A percentile compares a stretch with the other conserved stretches of the same genome.
Evolutionary conservation across 495 filamentous ascomycete genomes (phyloP).

Genomic region (Oleoguttula mirabilis): DNA sequence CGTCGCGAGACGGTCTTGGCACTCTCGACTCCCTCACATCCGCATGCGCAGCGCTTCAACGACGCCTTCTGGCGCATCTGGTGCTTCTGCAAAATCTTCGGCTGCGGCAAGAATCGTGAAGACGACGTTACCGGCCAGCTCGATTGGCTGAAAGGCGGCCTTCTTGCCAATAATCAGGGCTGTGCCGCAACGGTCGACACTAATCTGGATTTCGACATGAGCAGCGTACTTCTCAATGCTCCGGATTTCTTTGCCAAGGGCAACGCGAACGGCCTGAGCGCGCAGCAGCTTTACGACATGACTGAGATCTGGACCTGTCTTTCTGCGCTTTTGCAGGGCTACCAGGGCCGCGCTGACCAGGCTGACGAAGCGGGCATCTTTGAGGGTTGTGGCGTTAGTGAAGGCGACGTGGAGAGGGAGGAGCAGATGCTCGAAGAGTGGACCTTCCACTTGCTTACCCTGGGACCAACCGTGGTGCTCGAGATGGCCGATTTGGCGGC

Average conservation of each 20-base stretch:
- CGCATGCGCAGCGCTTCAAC: constrained; percentile 44
- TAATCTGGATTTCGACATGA: constrained; percentile 40
- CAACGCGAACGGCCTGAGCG: constrained; percentile 43
- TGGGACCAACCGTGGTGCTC: constrained; percentile 46
- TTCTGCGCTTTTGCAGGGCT: constrained; percentile 42
- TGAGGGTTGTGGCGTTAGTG: constrained; percentile 32
- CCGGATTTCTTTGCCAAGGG: constrained; percentile 48
- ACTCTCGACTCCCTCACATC: constrained; percentile 39
- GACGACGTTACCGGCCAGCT: constrained; percentile 51
- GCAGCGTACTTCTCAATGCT: constrained; percentile 44
- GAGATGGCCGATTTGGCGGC: constrained; percentile 35
- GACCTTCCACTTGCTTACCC: constrained; percentile 48
- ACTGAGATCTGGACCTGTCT: constrained; percentile 57
- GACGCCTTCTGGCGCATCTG: constrained; percentile 58
- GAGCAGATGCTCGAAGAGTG: constrained; percentile 51
- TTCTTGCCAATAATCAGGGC: constrained; percentile 35
- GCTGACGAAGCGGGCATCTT: constrained; percentile 48
- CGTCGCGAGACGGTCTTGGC: constrained; percentile 46
- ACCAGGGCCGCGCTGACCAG: constrained; percentile 44
- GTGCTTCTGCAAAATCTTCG: constrained; percentile 60
- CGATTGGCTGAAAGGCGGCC: constrained; percentile 53
- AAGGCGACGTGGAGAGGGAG: constrained; percentile 41
- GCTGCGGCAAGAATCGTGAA: constrained; percentile 45
- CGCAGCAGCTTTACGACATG: constrained; percentile 51
- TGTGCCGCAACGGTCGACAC: constrained; percentile 28